A percentile compares a stretch with the other conserved stretches of the same genome.
Conservation (phyloP, 805 yeast genomes). For the Ogataea nitratoaversa region DNA sequence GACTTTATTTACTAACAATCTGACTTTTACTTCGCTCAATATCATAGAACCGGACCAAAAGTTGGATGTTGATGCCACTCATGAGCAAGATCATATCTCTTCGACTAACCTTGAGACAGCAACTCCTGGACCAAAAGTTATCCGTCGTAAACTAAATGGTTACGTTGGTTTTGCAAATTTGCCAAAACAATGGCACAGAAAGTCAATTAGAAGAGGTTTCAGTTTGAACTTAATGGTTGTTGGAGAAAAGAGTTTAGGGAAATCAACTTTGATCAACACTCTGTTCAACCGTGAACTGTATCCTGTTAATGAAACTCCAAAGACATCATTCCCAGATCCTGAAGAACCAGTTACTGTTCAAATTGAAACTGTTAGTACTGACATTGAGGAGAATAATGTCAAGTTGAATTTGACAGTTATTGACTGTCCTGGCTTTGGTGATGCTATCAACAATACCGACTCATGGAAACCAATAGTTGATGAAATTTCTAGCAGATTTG, state of each 20-base stretch:
- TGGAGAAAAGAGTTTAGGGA: slow-evolving; percentile 90
- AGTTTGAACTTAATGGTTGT: slow-evolving; percentile 83
- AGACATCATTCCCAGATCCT: slow-evolving; percentile 36
- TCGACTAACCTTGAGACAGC: not conserved
- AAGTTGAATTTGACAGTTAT: slow-evolving; percentile 77
- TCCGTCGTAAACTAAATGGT: slow-evolving; percentile 80
- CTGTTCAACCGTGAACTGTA: slow-evolving; percentile 70
- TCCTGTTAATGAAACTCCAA: slow-evolving; percentile 24
- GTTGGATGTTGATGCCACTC: slow-evolving; percentile 1
- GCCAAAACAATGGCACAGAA: slow-evolving; percentile 98
- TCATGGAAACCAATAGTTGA: slow-evolving; percentile 90
- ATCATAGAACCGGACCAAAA: not conserved
- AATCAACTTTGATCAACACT: slow-evolving; percentile 87
- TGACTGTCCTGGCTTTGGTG: slow-evolving; percentile 94
- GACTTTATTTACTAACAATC: not conserved
- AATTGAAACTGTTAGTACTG: slow-evolving; percentile 58
- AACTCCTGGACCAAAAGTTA: slow-evolving; percentile 40
- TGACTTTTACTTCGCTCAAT: not conserved
- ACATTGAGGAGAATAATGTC: slow-evolving; percentile 92
- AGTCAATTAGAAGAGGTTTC: slow-evolving; percentile 86
- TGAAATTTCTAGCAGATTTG: slow-evolving; percentile 83
- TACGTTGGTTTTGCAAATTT: slow-evolving; percentile 96
- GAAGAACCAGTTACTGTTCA: slow-evolving; percentile 45
- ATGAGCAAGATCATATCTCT: not conserved
- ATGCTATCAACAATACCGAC: slow-evolving; percentile 71